Base-by-base conservation (phyloP, 2,329 filamentous ascomycete genomes). In the Alternaria dauci region DNA sequence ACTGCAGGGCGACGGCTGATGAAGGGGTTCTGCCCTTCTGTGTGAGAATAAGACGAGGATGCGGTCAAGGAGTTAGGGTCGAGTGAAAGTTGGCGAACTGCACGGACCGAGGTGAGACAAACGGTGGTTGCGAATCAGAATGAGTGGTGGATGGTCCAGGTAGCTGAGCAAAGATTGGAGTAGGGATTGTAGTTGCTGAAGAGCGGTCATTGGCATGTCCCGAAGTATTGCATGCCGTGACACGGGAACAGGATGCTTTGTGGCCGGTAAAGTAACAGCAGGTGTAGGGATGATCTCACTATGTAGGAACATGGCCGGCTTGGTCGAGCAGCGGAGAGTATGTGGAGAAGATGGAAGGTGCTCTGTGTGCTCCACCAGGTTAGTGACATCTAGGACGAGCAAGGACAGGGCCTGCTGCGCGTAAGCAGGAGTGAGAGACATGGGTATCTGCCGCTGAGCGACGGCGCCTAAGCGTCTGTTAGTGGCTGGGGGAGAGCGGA, bases 281-380 rank as follows among this genome's bases (percentile, higher is more conserved):
- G 57, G 60, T 48, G 73, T 76, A 71, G 75, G 76, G 74, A 73
- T 74, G 61, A 67, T 70, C 71, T 72, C 66, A 65, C 64, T 69
- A 69, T 66, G 68, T 73, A 75, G 69, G 71, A 70, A 67, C 70
- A 69, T 64, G 67, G 65, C 66, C 61, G 59, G 67, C 65, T 65
- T 70, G 70, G 66, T 74, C 66, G 64, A 66, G 61, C 63, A 71
- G 69, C 68, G 70, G 66, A 73, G 70, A 71, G 72, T 69, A 70
- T 76, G 75, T 78, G 76, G 74, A 76, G 74, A 74, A 65, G 68
- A 68, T 67, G 71, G 69, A 72, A 70, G 71, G 72, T 74, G 73
- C 71, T 67, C 71, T 69, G 69, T 69, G 71, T 69, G 68, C 71
- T 65, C 66, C 71, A 69, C 68, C 65, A 65, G 61, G 62, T 63